Evolutionary conservation across 768 basidiomycete genomes (phyloP).

Genomic region (Lentinula edodes): DNA sequence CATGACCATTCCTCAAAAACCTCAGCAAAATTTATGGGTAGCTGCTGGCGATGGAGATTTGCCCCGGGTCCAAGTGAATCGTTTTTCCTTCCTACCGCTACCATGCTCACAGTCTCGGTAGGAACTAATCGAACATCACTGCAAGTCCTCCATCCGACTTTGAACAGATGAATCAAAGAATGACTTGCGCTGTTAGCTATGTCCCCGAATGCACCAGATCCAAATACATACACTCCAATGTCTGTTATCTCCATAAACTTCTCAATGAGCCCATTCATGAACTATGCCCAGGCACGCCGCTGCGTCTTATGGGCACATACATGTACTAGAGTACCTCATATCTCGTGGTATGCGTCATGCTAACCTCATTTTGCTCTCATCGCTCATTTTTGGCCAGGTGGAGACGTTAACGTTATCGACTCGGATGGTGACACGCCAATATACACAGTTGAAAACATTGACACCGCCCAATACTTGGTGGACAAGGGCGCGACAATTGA

Average conservation of each 20-base stretch:
- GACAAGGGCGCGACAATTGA: conserved; percentile 67
- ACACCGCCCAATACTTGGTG: conserved; percentile 74
- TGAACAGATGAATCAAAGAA: conserved; percentile 21
- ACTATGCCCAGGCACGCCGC: conserved; percentile 72
- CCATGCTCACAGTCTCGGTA: conserved; percentile 18
- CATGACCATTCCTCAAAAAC: background rate
- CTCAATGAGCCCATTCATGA: conserved; percentile 11
- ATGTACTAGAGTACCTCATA: conserved; percentile 74
- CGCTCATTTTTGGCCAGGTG: conserved; percentile 43
- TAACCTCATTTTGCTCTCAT: background rate
- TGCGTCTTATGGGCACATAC: conserved; percentile 82
- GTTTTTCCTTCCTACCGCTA: conserved; percentile 4
- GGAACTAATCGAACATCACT: conserved; percentile 55
- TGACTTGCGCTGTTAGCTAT: conserved; percentile 35
- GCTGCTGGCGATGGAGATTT: conserved; percentile 90
- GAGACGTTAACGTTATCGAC: conserved; percentile 83
- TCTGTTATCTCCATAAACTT: conserved; percentile 22
- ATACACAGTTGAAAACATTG: conserved; percentile 80
- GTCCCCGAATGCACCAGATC: conserved; percentile 69
- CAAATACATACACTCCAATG: conserved; percentile 81
- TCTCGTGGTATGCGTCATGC: conserved; percentile 44
- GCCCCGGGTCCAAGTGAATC: conserved; percentile 59
- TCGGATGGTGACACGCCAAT: conserved; percentile 88
- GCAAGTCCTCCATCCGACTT: conserved; percentile 30
- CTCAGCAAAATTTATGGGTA: conserved; percentile 79